Conservation (phyloP, 805 yeast species). For the Kluyveromyces dobzhanskii region DNA sequence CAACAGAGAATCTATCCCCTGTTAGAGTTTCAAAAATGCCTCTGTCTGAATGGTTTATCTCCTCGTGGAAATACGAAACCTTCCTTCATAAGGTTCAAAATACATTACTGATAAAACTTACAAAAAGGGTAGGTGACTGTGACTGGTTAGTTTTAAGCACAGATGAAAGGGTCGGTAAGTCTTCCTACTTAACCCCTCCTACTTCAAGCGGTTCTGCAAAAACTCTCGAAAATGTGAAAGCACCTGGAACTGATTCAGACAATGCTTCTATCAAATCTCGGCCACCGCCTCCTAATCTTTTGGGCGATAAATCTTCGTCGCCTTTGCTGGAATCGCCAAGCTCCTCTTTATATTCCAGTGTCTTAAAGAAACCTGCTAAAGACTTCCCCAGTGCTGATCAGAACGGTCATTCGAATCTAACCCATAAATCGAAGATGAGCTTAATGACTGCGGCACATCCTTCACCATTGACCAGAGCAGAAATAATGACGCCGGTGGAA, state of each 20-base stretch:
- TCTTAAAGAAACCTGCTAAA: conserved; percentile 1
- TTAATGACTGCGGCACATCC: neutral
- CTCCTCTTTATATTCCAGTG: conserved; percentile 4
- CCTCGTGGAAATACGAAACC: conserved; percentile 34
- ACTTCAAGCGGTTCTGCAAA: conserved; percentile 3
- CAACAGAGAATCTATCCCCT: conserved; percentile 13
- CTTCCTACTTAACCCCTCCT: conserved; percentile 7
- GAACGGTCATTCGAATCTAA: neutral
- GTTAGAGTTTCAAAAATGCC: conserved; percentile 31
- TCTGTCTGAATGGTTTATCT: conserved; percentile 33
- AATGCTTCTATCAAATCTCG: conserved; percentile 5
- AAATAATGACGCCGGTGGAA: conserved; percentile 2
- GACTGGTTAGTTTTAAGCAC: conserved; percentile 32
- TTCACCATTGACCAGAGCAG: neutral
- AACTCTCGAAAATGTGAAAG: neutral
- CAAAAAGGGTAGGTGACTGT: conserved; percentile 33
- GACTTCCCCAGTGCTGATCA: neutral
- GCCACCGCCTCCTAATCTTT: conserved; percentile 9
- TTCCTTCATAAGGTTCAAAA: conserved; percentile 29
- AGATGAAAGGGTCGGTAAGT: conserved; percentile 23
- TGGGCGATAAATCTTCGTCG: conserved; percentile 9
- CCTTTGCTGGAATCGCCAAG: conserved; percentile 6
- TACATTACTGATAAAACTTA: conserved; percentile 30
- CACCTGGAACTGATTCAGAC: neutral
- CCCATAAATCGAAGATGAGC: neutral